Evolutionary conservation across 768 basidiomycete genomes (phyloP).

Genomic region (Boletus sensibilis): DNA sequence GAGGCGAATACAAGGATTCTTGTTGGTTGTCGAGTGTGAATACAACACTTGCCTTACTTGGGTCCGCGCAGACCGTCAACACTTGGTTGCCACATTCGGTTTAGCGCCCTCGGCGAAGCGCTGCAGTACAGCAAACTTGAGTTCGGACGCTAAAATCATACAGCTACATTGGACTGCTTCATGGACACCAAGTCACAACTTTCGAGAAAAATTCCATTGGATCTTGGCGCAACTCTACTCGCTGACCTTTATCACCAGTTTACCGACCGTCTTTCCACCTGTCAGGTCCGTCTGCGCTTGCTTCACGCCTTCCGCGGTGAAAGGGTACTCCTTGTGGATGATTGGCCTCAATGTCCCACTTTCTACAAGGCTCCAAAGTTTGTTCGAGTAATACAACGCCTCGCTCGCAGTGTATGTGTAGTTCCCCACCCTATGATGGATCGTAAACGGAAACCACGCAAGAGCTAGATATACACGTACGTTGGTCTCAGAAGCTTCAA

Average conservation of each 20-base stretch:
- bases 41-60: conserved; percentile 27
- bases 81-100: neutral
- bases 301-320: conserved; percentile 75
- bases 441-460: neutral
- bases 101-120: neutral
- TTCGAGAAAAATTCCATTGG: neutral
- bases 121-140: neutral
- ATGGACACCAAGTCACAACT: neutral
- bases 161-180: conserved; percentile 4
- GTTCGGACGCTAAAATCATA: neutral
- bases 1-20: conserved; percentile 21
- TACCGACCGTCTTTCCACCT: conserved; percentile 78
- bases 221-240: conserved; percentile 7
- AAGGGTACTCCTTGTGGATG: conserved; percentile 76
- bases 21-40: conserved; percentile 16
- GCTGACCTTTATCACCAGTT: conserved; percentile 74
- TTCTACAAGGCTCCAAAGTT: conserved; percentile 61
- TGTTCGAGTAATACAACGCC: conserved; percentile 57
- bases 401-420: conserved; percentile 78
- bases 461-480: conserved; percentile 38
- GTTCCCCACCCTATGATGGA: conserved; percentile 55
- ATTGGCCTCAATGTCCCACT: conserved; percentile 62
- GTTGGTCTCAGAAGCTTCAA: conserved; percentile 74
- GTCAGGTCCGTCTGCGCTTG: conserved; percentile 78
- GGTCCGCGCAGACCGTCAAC: neutral